A percentile compares a stretch with the other conserved stretches of the same genome.
Conservation (phyloP, 768 basidiomycete genomes). For the Phaffia australis region DNA sequence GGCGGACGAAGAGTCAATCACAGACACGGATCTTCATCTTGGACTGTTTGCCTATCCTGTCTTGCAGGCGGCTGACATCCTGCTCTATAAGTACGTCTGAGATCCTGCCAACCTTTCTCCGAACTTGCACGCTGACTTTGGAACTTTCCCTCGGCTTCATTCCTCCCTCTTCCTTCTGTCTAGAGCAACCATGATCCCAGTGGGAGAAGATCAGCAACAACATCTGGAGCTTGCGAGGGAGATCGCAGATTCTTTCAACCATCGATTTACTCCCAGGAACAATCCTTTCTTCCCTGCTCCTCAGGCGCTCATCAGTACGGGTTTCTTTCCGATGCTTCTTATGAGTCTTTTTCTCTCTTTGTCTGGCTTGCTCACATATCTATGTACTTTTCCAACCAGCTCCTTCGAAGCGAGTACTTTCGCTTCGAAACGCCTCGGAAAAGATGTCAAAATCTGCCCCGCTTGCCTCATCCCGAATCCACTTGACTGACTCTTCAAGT, state of each 20-base stretch:
- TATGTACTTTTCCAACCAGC: conserved; percentile 43
- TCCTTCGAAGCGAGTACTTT: conserved; percentile 67
- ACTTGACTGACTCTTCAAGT: conserved; percentile 61
- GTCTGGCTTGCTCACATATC: not conserved
- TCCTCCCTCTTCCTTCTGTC: not conserved
- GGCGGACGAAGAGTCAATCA: conserved; percentile 60
- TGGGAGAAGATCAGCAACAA: conserved; percentile 92
- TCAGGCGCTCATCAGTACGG: conserved; percentile 61
- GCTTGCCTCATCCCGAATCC: conserved; percentile 65
- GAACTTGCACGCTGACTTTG: no score
- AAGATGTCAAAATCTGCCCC: conserved; percentile 97
- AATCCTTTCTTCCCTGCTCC: conserved; percentile 60
- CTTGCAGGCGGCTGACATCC: conserved; percentile 83
- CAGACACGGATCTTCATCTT: conserved; percentile 68
- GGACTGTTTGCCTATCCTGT: conserved; percentile 89
- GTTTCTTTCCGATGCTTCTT: conserved; percentile 20
- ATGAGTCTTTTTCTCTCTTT: not conserved
- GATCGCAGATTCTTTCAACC: conserved; percentile 72
- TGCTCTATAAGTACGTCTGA: conserved; percentile 60
- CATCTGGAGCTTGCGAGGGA: conserved; percentile 83
- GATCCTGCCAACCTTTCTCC: not conserved
- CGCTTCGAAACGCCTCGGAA: conserved; percentile 66
- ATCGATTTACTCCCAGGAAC: conserved; percentile 45
- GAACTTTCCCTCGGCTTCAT: not conserved
- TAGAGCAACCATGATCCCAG: conserved; percentile 85